Evolutionary conservation across 352 stramenopile genomes (phyloP), one percentile per base, ranked within the genome.

Genomic region (Phytophthora pluvialis): DNA sequence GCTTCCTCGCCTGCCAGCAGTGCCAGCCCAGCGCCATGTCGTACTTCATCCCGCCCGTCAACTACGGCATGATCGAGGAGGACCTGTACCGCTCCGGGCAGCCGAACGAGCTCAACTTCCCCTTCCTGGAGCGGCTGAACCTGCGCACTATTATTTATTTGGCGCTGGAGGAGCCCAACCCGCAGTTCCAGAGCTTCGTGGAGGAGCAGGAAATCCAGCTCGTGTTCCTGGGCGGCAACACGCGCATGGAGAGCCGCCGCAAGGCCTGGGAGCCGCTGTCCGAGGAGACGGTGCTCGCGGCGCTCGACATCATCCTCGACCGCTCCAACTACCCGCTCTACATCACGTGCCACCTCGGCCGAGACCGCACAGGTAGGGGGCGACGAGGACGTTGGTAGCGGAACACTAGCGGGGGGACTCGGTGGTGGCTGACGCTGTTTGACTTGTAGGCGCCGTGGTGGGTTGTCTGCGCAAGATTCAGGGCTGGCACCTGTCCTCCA

Each of bases 21-120:
- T 21, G 15, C 12, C 6, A 18, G 10, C 2, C 26, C 29, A 31
- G 35, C 16, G 26, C 0, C 49, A 97, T 97, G 89, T 93, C 88
- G 57, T 95, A 95, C 70, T 95, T 96, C 74, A 97, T 98, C 66
- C 92, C 92, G 38, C 92, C 92, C 1, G 86, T 97, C 44, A 98
- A 97, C 74, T 98, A 97, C 72, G 90, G 89, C 63, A 95, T 97
- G 82, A 89, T 98, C 38, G 89, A 97, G 52, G 90, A 97, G 64
- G 89, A 96, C 51, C 67, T 98, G 25, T 97, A 98, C 65, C 86
- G 92, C 36, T 97, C 86, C 6, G 91, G 86, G 6, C 86, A 96
- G 63, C 90, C 92, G 10, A 97, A 92, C 56, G 92, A 98, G 73
- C 88, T 98, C 51, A 98, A 97, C 68, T 97, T 96, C 62, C 89